Conservation (phyloP, 2,329 filamentous ascomycete species). For the Neoarthrinium moseri region DNA sequence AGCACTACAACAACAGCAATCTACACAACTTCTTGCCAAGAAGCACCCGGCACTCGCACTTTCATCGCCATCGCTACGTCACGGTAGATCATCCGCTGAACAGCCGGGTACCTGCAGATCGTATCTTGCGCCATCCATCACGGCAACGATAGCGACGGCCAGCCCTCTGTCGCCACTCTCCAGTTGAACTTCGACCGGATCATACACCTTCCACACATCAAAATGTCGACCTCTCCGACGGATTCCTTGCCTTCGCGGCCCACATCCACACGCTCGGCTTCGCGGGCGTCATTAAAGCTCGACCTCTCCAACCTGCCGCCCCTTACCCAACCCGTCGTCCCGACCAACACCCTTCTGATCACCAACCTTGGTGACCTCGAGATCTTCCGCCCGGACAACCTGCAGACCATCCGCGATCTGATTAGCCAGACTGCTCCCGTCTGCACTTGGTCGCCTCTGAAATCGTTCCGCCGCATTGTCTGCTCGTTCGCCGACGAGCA, state of each 20-base stretch:
- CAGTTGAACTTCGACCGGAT: neutral
- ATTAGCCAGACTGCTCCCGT: constrained; percentile 69
- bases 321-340: constrained; percentile 67
- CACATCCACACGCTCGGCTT: constrained; percentile 37
- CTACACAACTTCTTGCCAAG: neutral
- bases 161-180: neutral
- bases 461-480: constrained; percentile 79
- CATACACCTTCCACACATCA: neutral
- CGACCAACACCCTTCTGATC: constrained; percentile 81
- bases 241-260: constrained; percentile 28
- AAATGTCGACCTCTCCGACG: constrained; percentile 21
- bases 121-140: neutral
- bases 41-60: neutral
- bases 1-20: neutral
- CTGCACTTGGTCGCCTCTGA: constrained; percentile 76
- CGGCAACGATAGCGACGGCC: neutral
- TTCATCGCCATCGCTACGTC: neutral
- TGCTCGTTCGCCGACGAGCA: constrained; percentile 73
- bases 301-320: constrained; percentile 73
- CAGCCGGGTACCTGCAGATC: neutral
- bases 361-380: constrained; percentile 74
- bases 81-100: neutral
- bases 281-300: constrained; percentile 59
- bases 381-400: constrained; percentile 72
- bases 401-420: constrained; percentile 70